These are phyloP conservation scores for Myotisia sp. DNA, from an alignment of 2,329 filamentous ascomycete species.

Conservation along the genomic window DNA sequence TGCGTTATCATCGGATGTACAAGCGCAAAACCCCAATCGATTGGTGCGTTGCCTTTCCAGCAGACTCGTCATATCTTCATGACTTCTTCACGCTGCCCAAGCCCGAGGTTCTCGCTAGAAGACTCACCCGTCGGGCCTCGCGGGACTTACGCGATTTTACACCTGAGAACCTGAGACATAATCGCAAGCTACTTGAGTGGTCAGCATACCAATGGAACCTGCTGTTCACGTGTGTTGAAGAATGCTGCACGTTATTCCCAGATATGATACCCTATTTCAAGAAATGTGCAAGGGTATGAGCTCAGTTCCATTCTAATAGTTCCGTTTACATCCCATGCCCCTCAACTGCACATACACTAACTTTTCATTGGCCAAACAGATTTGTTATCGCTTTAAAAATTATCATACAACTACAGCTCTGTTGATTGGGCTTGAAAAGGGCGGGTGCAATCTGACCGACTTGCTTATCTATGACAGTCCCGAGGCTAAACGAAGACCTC, in stretches of 20 bases:
- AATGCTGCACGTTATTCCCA: constrained; percentile 26
- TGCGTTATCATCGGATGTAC: constrained; percentile 24
- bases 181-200: too few species aligned
- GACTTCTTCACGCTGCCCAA: constrained; percentile 22
- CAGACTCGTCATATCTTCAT: constrained; percentile 21
- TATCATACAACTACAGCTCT: constrained; percentile 28
- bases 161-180: constrained; percentile 15
- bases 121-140: constrained; percentile 19
- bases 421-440: constrained; percentile 23
- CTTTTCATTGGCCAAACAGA: constrained; percentile 14
- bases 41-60: constrained; percentile 23
- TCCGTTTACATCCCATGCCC: background rate
- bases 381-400: constrained; percentile 18
- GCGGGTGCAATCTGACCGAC: constrained; percentile 12
- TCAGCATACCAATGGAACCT: constrained; percentile 20
- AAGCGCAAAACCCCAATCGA: constrained; percentile 22
- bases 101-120: constrained; percentile 21
- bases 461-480: background rate
- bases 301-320: background rate
- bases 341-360: background rate
- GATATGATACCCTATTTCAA: constrained; percentile 21
- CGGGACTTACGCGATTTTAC: constrained; percentile 19
- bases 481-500: background rate
- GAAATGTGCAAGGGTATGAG: constrained; percentile 23
- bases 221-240: constrained; percentile 23